Base-by-base conservation (phyloP, 1,284 basidiomycete species). In the Pseudomicrostroma phylloplanum region DNA sequence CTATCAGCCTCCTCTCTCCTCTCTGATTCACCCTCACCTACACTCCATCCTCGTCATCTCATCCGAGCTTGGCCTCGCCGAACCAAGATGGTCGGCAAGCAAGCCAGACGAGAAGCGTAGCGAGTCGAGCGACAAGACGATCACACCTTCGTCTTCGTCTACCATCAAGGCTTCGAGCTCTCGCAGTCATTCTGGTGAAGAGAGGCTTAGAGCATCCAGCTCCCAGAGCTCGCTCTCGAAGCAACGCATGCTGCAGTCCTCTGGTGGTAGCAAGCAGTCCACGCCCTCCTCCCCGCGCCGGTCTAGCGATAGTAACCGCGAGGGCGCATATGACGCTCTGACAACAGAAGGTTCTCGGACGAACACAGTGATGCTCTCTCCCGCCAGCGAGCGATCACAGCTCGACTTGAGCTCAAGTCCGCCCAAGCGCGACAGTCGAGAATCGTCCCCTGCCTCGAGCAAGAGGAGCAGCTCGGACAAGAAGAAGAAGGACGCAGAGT, bases 81-180 rank as follows among this genome's bases (percentile, higher is more conserved):
- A 21, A 23, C 51, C 51, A 19, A 54, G 7, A 54, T 54, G 51
- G 51, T 23, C 51, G 51, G 51, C 51, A 17, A 19, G 13, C 51
- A 21, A 54, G 51, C 51, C 51, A 25, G 51, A 54, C 17, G 51
- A 54, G 21, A 54, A 54, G 51, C 51, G 51, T 25, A 54, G 51
- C 51, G 13, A 23, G 21, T 54, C 51, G 2, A 54, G 51, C 13
- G 51, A 54, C 51, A 54, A 54, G 51, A 54, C 51, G 17, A 54
- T 54, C 51, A 54, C 51, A 25, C 51, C 51, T 54, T 21, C 21
- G 8, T n/a, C 17, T 23, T 48, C 46, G 3, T 48, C 43, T 6
- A 48, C 43, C 43, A 21, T 54, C 51, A 54, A 54, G 51, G 26
- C 51, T 6, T 25, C 51, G 6, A 36, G 30, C 30, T 36, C 30